Conservation (phyloP, 2,329 filamentous ascomycete species). For the Talaromyces sp. region DNA sequence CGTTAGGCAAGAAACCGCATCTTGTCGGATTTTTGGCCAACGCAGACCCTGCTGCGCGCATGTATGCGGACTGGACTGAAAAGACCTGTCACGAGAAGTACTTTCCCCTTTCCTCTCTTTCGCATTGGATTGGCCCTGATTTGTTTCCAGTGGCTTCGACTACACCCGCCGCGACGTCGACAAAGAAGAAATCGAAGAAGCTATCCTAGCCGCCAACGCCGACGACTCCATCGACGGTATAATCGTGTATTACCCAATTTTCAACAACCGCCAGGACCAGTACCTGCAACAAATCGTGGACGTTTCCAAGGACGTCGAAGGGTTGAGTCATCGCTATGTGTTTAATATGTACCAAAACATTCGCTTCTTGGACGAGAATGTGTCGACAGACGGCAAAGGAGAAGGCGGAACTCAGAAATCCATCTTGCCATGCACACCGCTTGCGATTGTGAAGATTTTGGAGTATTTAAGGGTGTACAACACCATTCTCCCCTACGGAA, state of each 20-base stretch:
- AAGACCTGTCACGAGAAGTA: slow-evolving; percentile 96
- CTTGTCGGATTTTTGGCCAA: slow-evolving; percentile 92
- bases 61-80: slow-evolving; percentile 96
- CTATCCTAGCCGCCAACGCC: slow-evolving; percentile 77
- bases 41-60: slow-evolving; percentile 79
- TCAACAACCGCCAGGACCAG: slow-evolving; percentile 82
- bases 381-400: not conserved
- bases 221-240: slow-evolving; percentile 78
- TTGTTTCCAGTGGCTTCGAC: slow-evolving; percentile 73
- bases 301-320: slow-evolving; percentile 90
- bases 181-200: slow-evolving; percentile 86
- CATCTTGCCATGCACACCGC: slow-evolving; percentile 89
- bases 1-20: slow-evolving; percentile 68
- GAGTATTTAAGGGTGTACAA: slow-evolving; percentile 97
- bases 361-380: slow-evolving; percentile 73
- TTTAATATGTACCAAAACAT: slow-evolving; percentile 99
- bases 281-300: slow-evolving; percentile 95
- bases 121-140: no score
- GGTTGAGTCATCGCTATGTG: slow-evolving; percentile 86
- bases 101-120: not conserved
- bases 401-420: slow-evolving; percentile 69
- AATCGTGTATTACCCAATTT: slow-evolving; percentile 98
- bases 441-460: slow-evolving; percentile 94
- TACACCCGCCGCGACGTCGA: slow-evolving; percentile 81
- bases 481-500: slow-evolving; percentile 85